Conservation (phyloP, 257 asterid genomes). For the Petunia secreta region DNA sequence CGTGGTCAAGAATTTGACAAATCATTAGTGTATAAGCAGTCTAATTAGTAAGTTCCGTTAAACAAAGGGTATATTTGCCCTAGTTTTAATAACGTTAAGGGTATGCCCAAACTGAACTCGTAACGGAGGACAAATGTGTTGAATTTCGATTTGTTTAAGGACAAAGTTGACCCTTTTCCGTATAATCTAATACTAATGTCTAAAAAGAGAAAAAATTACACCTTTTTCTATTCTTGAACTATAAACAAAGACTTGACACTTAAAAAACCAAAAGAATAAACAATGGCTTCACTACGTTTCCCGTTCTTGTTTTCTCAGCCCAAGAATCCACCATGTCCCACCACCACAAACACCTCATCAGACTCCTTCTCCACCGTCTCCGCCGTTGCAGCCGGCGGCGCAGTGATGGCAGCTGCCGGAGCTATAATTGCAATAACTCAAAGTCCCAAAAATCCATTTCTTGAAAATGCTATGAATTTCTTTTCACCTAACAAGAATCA, state of each 20-base stretch:
- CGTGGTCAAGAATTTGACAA: too few species aligned
- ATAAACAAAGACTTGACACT: not conserved
- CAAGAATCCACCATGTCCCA: slow-evolving; percentile 46
- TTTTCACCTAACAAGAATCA: slow-evolving; percentile 32
- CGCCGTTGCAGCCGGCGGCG: slow-evolving; percentile 38
- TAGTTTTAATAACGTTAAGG: too few species aligned
- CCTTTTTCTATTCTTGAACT: not conserved
- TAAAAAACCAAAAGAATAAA: not conserved
- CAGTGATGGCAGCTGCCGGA: slow-evolving; percentile 26
- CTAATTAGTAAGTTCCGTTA: too few species aligned
- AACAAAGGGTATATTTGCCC: too few species aligned
- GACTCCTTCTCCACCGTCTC: slow-evolving; percentile 50
- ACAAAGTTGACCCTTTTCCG: too few species aligned
- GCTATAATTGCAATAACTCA: slow-evolving; percentile 57
- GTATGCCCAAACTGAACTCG: too few species aligned
- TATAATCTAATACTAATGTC: too few species aligned
- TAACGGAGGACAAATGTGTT: too few species aligned
- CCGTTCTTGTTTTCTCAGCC: slow-evolving; percentile 95
- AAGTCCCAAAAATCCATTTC: slow-evolving; percentile 41
- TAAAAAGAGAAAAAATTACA: not conserved
- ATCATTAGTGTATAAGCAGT: too few species aligned
- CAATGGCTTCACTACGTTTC: slow-evolving; percentile 74
- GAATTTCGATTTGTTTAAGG: too few species aligned
- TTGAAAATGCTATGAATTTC: slow-evolving; percentile 50
- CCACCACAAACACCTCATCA: slow-evolving; percentile 40